Base-by-base conservation (phyloP, 2,329 filamentous ascomycete species). In the Incumbomyces lentus region DNA sequence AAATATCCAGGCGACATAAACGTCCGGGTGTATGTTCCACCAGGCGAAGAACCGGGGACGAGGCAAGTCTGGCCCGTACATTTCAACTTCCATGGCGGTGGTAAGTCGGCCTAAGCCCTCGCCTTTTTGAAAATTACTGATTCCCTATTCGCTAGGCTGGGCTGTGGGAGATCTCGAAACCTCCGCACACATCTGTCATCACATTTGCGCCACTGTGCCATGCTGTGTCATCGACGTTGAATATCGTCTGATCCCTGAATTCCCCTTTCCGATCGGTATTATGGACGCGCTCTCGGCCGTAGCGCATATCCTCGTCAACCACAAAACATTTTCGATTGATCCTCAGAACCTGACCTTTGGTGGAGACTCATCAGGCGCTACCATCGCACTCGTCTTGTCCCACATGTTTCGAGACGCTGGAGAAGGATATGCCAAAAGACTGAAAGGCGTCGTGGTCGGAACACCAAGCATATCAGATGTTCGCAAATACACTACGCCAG, bases 61-160 rank as follows among this genome's bases (percentile, higher is more conserved):
- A 49, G 55, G 44, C 54, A 55, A 42, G 50, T 54, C n/a, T 57
- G 55, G 55, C 55, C 55, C 8, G 53, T 52, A 35, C 55, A 57
- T 47, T 55, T 57, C 46, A 55, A 57, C 44, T 57, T 57, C 43
- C 55, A 57, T 32, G 55, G 55, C 22, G 55, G 55, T 46, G 54
- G 54, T 55, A 54, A 37, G 34, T 46, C 16, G 11, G 11, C 34
- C 11, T 19, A 2, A 6, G 4, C 11, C 17, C 22, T 18, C 22
- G n/a, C 12, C 12, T 5, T 13, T 10, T 6, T n/a, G 18, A n/a
- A 18, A 32, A 33, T 52, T 40, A 52, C 46, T 7, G 22, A 26
- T 26, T 26, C 4, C 22, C 4, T 26, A 26, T 42, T 40, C 19
- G 11, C 6, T 31, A 54, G 54, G 52, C 26, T 56, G 53, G 53